phyloP scores from a whole-genome alignment of 2,329 filamentous ascomycete genomes.

The Amylocarpus encephaloides region DNA sequence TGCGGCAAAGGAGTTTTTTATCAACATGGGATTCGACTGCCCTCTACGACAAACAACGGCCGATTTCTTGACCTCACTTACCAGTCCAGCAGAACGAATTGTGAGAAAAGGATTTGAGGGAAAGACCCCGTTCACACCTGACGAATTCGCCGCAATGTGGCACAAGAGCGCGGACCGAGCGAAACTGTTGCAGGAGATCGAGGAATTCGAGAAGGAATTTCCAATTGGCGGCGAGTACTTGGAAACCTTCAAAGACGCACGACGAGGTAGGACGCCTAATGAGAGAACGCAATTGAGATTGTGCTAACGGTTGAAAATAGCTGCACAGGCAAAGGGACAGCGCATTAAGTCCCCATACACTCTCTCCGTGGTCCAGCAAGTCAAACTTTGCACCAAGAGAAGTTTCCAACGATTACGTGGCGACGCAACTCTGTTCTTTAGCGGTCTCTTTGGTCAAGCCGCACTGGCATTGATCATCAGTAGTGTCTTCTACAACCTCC shows the following conservation, averaged over 20 bases:
- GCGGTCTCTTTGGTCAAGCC: conserved; percentile 31
- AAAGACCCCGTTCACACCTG: conserved; percentile 58
- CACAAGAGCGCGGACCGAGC: conserved; percentile 40
- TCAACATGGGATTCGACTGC: conserved; percentile 65
- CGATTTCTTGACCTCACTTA: conserved; percentile 76
- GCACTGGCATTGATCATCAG: conserved; percentile 56
- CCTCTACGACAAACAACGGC: conserved; percentile 48
- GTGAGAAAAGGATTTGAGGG: conserved; percentile 52
- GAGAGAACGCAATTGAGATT: not conserved
- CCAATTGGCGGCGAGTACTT: conserved; percentile 41
- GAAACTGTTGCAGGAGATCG: conserved; percentile 35
- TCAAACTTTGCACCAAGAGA: conserved; percentile 75
- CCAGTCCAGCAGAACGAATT: conserved; percentile 44
- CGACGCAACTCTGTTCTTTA: conserved; percentile 63
- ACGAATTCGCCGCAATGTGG: conserved; percentile 58
- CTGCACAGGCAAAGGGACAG: conserved; percentile 30
- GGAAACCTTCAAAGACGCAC: conserved; percentile 37
- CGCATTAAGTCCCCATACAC: conserved; percentile 74
- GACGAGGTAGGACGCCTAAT: conserved; percentile 21
- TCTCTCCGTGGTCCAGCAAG: conserved; percentile 67
- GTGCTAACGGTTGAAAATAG: not conserved
- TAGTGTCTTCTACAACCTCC: conserved; percentile 57
- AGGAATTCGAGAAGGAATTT: conserved; percentile 22
- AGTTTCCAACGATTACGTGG: conserved; percentile 71
- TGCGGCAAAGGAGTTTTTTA: conserved; percentile 59